These are phyloP conservation scores for Citrus inodora DNA, from an alignment of 345 rosid genomes.

Conservation along the genomic window DNA sequence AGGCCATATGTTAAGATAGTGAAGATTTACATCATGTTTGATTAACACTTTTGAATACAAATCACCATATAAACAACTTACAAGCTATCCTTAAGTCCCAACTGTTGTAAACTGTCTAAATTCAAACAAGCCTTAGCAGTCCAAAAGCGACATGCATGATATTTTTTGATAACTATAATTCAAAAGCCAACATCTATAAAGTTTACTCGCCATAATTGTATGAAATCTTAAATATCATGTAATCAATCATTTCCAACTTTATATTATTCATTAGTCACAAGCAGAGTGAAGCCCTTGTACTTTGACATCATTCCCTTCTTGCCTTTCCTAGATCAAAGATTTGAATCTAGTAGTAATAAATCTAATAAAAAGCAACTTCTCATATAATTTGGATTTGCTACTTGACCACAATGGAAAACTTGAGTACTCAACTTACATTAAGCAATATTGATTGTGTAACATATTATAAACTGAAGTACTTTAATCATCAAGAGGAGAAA, in stretches of 20 bases:
- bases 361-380: neutral
- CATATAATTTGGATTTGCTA: no score
- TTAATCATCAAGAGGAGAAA: no score
- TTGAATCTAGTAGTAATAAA: neutral
- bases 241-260: neutral
- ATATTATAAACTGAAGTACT: neutral
- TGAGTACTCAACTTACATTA: neutral
- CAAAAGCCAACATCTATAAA: neutral
- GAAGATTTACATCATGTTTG: neutral
- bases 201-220: neutral
- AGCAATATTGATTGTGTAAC: neutral
- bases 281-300: neutral
- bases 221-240: neutral
- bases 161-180: neutral
- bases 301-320: neutral
- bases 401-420: conserved; percentile 2
- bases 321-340: neutral
- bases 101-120: neutral
- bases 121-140: neutral
- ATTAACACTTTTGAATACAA: neutral
- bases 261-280: neutral
- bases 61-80: neutral
- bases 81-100: neutral
- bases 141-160: neutral
- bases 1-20: neutral